Evolutionary conservation across 768 basidiomycete genomes (phyloP), one percentile per base, ranked within the genome.

Genomic region (Multifurca ochricompacta): DNA sequence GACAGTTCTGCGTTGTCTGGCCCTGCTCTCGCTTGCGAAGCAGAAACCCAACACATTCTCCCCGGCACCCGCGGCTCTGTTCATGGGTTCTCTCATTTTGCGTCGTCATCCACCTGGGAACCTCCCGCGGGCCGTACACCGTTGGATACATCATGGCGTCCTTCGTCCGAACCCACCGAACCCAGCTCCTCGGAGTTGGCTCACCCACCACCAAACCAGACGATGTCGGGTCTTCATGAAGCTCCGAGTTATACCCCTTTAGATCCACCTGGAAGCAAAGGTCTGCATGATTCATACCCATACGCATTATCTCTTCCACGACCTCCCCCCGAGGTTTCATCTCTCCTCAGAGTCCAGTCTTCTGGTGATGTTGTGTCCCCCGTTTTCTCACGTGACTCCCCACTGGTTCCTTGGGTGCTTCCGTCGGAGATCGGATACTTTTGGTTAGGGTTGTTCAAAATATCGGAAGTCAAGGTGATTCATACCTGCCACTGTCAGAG

Each of bases 341-440:
- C 45, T 4, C 14, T 59, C 19, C 46, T 59, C 6, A n/a, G 7
- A 5, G 14, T 27, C 14, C n/a, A 53, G 27, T 18, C 25, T 8
- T 31, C 34, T 9, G 49, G 50, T 13, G 36, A 32, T 3, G 49
- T 37, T 3, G 43, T 60, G 16, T 31, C 59, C 18, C 21, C 52
- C 11, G 27, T 60, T 25, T 44, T 60, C 16, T 23, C 57, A 25
- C 59, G 58, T 14, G 39, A 43, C 5, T 59, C 60, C 3, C 60
- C 58, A 14, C 27, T 61, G 27, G 58, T 59, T 16, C 60, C 48
- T 16, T 61, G 60, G 60, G n/a, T 27, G 7, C 58, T 61, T 9
- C 53, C 60, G 6, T 48, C 49, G 30, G 58, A 55, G 41, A 52
- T 59, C n/a, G 53, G 45, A 6, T 44, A 48, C 39, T 48, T 61